These are phyloP conservation scores for Claviceps monticola DNA, from an alignment of 2,329 filamentous ascomycete species.

Conservation along the genomic window DNA sequence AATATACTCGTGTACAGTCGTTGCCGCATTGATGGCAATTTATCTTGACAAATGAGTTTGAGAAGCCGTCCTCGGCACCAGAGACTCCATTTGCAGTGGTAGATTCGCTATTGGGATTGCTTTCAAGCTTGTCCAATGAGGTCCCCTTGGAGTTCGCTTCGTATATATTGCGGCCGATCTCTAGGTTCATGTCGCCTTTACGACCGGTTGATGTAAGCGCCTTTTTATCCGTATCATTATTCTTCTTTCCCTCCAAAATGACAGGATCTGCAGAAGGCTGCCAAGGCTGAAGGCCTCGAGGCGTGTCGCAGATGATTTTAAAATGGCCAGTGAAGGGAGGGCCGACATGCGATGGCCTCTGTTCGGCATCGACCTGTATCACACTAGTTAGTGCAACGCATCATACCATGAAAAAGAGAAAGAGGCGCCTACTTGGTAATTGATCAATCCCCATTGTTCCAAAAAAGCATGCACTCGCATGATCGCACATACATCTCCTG, in stretches of 20 bases:
- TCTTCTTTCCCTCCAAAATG: conserved; percentile 46
- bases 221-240: conserved; percentile 56
- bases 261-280: conserved; percentile 73
- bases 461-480: conserved; percentile 98
- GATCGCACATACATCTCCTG: conserved; percentile 95
- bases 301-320: conserved; percentile 88
- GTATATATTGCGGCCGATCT: conserved; percentile 90
- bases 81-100: conserved; percentile 50
- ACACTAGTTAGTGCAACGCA: not conserved
- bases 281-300: conserved; percentile 85
- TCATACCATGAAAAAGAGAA: not conserved
- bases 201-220: conserved; percentile 49
- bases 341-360: conserved; percentile 85
- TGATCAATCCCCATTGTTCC: conserved; percentile 97
- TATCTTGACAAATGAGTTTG: conserved; percentile 52
- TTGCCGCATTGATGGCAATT: conserved; percentile 87
- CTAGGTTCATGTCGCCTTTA: conserved; percentile 79
- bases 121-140: conserved; percentile 55
- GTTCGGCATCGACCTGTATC: conserved; percentile 80
- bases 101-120: conserved; percentile 64
- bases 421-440: conserved; percentile 67
- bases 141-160: conserved; percentile 71
- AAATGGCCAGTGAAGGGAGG: conserved; percentile 97
- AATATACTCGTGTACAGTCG: conserved; percentile 61
- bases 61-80: conserved; percentile 46